Conservation (phyloP, 2,329 filamentous ascomycete species). For the Microdochium bolleyi region DNA sequence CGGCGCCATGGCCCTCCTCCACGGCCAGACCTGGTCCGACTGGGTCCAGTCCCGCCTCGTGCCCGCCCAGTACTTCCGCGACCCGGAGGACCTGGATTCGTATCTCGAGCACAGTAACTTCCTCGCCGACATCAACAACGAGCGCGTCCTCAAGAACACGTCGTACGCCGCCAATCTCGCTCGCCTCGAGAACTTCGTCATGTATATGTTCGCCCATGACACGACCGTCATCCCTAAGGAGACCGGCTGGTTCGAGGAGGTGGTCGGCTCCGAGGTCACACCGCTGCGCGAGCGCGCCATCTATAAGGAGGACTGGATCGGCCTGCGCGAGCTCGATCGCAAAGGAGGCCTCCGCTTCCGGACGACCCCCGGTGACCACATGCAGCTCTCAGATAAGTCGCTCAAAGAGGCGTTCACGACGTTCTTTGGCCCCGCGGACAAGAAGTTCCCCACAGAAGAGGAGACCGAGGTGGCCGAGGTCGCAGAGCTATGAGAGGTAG, state of each 20-base stretch:
- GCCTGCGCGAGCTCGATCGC: constrained; percentile 69
- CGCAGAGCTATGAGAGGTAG: constrained; percentile 26
- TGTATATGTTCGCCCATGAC: constrained; percentile 88
- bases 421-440: constrained; percentile 52
- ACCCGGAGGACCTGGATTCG: constrained; percentile 54
- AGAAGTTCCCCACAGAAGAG: constrained; percentile 21
- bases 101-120: constrained; percentile 83
- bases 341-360: constrained; percentile 73
- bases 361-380: constrained; percentile 69
- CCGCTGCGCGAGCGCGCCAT: constrained; percentile 61
- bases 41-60: constrained; percentile 76
- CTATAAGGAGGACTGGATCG: constrained; percentile 91
- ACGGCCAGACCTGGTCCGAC: constrained; percentile 69
- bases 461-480: constrained; percentile 13
- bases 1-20: constrained; percentile 68
- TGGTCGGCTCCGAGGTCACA: constrained; percentile 62
- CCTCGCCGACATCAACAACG: constrained; percentile 94
- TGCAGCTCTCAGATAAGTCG: constrained; percentile 63
- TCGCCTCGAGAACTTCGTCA: constrained; percentile 67
- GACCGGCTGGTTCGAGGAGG: constrained; percentile 83
- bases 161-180: constrained; percentile 66
- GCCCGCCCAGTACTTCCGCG: constrained; percentile 90
- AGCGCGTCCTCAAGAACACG: constrained; percentile 65
- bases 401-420: constrained; percentile 58
- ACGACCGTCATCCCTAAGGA: constrained; percentile 83